Percentiles rank a stretch among this genome's conserved stretches.
These are phyloP conservation scores for Hemisphaericaspora xylanilytica DNA, from an alignment of 1,139 yeast genomes.

Conservation along the genomic window DNA sequence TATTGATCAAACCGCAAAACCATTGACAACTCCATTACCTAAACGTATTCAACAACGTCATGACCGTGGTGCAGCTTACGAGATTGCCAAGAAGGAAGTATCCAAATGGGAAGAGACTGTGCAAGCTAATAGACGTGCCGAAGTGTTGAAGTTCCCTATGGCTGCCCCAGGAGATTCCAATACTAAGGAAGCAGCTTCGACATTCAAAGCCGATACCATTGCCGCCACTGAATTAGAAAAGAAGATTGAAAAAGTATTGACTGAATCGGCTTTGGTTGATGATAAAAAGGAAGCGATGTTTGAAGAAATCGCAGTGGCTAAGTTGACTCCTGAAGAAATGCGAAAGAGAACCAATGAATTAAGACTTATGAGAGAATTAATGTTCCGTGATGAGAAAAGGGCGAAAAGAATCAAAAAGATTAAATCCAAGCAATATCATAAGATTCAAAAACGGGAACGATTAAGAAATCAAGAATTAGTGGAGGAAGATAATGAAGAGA, in stretches of 20 bases:
- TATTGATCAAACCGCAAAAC: slow-evolving; percentile 43
- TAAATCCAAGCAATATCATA: slow-evolving; percentile 86
- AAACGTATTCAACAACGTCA: slow-evolving; percentile 79
- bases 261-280: slow-evolving; percentile 65
- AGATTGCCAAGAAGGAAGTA: slow-evolving; percentile 81
- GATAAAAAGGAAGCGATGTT: slow-evolving; percentile 77
- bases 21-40: slow-evolving; percentile 81
- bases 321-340: slow-evolving; percentile 78
- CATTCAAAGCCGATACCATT: slow-evolving; percentile 46
- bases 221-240: slow-evolving; percentile 65
- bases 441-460: slow-evolving; percentile 82
- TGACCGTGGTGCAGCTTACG: slow-evolving; percentile 89
- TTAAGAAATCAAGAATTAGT: slow-evolving; percentile 66
- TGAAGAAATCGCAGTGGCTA: slow-evolving; percentile 84
- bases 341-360: slow-evolving; percentile 75
- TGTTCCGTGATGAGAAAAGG: slow-evolving; percentile 92
- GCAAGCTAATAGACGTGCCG: slow-evolving; percentile 76
- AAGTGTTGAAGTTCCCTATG: slow-evolving; percentile 74
- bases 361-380: slow-evolving; percentile 88
- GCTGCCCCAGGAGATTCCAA: slow-evolving; percentile 38
- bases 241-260: slow-evolving; percentile 59
- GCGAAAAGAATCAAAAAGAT: slow-evolving; percentile 91
- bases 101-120: slow-evolving; percentile 87
- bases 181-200: slow-evolving; percentile 48
- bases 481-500: slow-evolving; percentile 58